These are phyloP conservation scores for Fusarium solani-melongenae DNA, from an alignment of 2,329 filamentous ascomycete species.

Conservation along the genomic window DNA sequence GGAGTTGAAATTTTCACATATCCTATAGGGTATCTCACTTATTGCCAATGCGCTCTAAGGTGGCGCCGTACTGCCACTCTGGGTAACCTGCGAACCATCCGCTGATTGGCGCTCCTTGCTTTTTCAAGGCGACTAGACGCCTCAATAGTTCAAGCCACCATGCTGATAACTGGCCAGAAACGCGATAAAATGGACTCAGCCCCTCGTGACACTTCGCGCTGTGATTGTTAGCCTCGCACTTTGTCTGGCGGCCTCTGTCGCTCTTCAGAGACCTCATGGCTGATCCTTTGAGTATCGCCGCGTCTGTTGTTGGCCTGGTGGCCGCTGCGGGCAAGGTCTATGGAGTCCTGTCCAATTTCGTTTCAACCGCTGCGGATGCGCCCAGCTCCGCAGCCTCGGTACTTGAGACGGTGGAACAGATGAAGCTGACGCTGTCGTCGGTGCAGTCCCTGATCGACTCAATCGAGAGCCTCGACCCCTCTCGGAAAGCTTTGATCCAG, in stretches of 20 bases:
- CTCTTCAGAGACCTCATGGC: background rate
- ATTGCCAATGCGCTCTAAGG: background rate
- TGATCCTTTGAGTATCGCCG: slow-evolving; percentile 8
- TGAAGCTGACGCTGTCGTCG: slow-evolving; percentile 5
- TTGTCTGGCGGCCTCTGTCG: background rate
- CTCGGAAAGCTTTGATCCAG: slow-evolving; percentile 1
- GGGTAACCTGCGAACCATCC: background rate
- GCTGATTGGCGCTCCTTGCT: background rate
- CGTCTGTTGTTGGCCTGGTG: background rate
- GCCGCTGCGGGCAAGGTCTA: slow-evolving; percentile 7
- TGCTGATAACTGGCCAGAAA: background rate
- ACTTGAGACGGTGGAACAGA: background rate
- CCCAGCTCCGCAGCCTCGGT: slow-evolving; percentile 1
- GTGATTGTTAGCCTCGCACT: background rate
- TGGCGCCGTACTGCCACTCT: background rate
- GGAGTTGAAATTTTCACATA: too few species aligned
- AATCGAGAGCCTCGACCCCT: background rate
- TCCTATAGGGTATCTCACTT: background rate
- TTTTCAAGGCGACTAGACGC: background rate
- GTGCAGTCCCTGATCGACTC: slow-evolving; percentile 6
- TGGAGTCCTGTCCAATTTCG: background rate
- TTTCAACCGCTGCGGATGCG: background rate
- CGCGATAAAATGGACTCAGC: background rate
- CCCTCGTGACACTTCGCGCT: background rate
- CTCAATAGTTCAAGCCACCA: background rate